Conservation (phyloP, 495 filamentous ascomycete genomes). For the Lepraria neglecta region DNA sequence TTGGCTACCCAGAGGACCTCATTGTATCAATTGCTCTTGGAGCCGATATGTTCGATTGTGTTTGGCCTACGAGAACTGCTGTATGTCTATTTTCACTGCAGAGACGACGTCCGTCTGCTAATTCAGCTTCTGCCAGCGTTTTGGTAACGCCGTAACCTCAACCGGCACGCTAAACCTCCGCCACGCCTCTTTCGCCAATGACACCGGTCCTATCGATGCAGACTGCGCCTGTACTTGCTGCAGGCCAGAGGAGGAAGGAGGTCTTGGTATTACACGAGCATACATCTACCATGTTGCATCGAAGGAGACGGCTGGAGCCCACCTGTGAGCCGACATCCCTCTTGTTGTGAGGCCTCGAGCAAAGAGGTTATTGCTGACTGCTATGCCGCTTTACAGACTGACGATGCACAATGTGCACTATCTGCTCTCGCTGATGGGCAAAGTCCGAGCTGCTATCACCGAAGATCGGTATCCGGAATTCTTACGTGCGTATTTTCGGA, state of each 20-base stretch:
- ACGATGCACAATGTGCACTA: constrained; percentile 95
- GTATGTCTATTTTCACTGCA: constrained; percentile 31
- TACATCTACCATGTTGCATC: constrained; percentile 86
- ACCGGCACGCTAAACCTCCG: constrained; percentile 77
- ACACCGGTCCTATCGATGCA: constrained; percentile 77
- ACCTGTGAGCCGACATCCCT: constrained; percentile 50
- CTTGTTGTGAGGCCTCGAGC: neutral
- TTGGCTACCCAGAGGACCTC: constrained; percentile 93
- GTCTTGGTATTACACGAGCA: constrained; percentile 77
- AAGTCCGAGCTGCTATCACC: constrained; percentile 69
- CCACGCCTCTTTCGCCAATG: constrained; percentile 63
- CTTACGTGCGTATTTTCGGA: constrained; percentile 66
- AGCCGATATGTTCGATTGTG: constrained; percentile 99
- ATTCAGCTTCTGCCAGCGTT: constrained; percentile 47
- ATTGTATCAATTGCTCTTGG: constrained; percentile 86
- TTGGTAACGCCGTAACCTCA: constrained; percentile 86
- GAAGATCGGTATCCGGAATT: constrained; percentile 78
- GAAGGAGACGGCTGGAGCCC: constrained; percentile 93
- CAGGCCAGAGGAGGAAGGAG: constrained; percentile 56
- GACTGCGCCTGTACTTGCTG: constrained; percentile 78
- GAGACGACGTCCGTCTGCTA: neutral
- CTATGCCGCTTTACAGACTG: constrained; percentile 39
- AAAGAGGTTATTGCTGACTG: neutral
- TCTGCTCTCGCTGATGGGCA: constrained; percentile 72
- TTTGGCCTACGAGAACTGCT: constrained; percentile 95